phyloP scores from a whole-genome alignment of 495 filamentous ascomycete species.

The Hypoxylon crocopeplum region DNA sequence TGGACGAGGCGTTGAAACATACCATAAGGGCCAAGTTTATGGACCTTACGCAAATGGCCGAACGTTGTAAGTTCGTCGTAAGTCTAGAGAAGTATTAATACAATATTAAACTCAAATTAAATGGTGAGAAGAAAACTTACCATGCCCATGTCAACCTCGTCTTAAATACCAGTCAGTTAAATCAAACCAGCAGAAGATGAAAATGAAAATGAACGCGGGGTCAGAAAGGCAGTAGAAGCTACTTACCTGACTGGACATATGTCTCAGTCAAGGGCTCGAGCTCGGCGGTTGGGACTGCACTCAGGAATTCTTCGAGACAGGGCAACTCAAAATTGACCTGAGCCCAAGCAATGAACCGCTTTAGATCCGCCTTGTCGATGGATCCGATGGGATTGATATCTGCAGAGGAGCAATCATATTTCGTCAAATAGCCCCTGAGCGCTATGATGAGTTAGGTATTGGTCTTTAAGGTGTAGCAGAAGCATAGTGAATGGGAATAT shows the following conservation, averaged over 20 bases:
- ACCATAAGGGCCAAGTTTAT: constrained; percentile 75
- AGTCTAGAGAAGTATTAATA: no score
- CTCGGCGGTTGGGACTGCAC: constrained; percentile 81
- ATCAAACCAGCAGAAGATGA: no score
- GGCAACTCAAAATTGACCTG: constrained; percentile 68
- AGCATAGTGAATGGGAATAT: no score
- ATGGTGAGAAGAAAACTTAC: no score
- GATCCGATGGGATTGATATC: constrained; percentile 77
- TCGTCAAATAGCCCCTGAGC: constrained; percentile 67
- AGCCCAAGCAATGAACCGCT: constrained; percentile 77
- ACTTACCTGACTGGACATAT: constrained; percentile 68
- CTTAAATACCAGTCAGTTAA: no score
- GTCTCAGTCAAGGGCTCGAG: constrained; percentile 77
- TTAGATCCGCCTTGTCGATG: constrained; percentile 73
- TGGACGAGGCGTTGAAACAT: constrained; percentile 75
- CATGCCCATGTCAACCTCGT: constrained; percentile 67
- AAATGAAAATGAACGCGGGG: no score
- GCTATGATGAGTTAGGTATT: no score
- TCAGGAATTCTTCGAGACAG: constrained; percentile 74
- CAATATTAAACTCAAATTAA: no score
- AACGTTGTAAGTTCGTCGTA: constrained; percentile 65
- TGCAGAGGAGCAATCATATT: constrained; percentile 40
- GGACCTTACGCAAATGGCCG: constrained; percentile 68
- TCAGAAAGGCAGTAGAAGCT: no score
- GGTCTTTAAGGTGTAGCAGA: no score